phyloP scores from a whole-genome alignment of 306 rosid genomes.

The Trifolium dubium region DNA sequence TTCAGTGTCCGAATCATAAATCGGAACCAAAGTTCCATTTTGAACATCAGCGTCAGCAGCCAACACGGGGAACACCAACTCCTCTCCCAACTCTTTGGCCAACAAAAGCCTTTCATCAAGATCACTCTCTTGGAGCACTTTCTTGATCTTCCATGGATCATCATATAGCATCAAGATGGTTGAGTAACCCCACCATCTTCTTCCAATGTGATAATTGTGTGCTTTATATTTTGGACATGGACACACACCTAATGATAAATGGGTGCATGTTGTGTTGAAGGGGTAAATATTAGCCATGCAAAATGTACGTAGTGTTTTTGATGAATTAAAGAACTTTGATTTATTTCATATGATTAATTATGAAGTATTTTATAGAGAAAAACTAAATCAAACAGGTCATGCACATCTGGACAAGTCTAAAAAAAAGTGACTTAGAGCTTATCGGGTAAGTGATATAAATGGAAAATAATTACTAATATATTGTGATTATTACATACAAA shows the following conservation, averaged over 20 bases:
- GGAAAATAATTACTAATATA: background rate
- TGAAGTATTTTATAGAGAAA: constrained; percentile 8
- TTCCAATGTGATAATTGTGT: background rate
- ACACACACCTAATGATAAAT: constrained; percentile 29
- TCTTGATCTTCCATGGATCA: constrained; percentile 37
- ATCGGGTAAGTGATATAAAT: constrained; percentile 4
- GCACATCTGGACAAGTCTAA: background rate
- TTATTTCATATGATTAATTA: background rate
- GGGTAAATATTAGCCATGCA: background rate
- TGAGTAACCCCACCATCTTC: constrained; percentile 22
- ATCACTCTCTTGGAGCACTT: constrained; percentile 26
- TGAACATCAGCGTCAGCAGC: background rate
- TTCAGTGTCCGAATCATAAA: background rate
- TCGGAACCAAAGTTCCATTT: background rate
- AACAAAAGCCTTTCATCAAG: background rate
- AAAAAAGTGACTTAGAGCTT: background rate
- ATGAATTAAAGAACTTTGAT: background rate
- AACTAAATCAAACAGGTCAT: background rate
- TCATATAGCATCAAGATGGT: constrained; percentile 11
- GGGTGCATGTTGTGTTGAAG: constrained; percentile 3
- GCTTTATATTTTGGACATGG: background rate
- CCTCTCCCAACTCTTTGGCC: background rate
- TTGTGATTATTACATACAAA: background rate
- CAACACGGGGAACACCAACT: constrained; percentile 8
- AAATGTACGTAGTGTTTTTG: background rate